phyloP scores from a whole-genome alignment of 148 eudicot species.

The Talinum fruticosum region DNA sequence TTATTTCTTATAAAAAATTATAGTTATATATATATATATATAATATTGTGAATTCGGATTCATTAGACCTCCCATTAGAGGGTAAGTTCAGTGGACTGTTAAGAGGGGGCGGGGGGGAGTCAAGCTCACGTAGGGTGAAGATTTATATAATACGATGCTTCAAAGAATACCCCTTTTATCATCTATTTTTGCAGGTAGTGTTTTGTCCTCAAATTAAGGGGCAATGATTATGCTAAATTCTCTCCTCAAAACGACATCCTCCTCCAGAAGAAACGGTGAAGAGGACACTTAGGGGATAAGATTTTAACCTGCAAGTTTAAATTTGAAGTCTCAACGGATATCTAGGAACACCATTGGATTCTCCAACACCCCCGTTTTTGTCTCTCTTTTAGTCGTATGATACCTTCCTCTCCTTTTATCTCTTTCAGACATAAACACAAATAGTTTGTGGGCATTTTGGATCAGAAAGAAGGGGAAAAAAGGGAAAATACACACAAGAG shows the following conservation, averaged over 20 bases:
- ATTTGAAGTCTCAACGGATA: background rate
- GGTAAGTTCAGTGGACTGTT: too few species aligned
- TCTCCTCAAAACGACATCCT: background rate
- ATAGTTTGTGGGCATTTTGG: background rate
- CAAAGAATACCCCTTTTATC: too few species aligned
- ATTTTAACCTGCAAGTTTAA: background rate
- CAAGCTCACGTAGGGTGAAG: too few species aligned
- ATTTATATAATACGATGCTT: too few species aligned
- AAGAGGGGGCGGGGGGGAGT: too few species aligned
- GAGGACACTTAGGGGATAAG: background rate
- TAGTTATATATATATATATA: too few species aligned
- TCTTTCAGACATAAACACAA: constrained; percentile 11
- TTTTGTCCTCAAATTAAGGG: background rate
- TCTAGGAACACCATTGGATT: constrained; percentile 4
- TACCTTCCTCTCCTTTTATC: background rate
- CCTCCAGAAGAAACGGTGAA: background rate
- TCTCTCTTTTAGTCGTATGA: background rate
- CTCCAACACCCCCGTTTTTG: background rate
- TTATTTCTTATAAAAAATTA: too few species aligned
- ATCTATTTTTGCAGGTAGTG: background rate
- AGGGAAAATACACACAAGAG: constrained; percentile 1
- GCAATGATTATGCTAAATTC: background rate
- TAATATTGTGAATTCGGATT: too few species aligned
- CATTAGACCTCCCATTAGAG: too few species aligned
- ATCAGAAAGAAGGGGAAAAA: background rate